Conservation (phyloP, 2,329 filamentous ascomycete genomes). For the Simplicillium sp. region DNA sequence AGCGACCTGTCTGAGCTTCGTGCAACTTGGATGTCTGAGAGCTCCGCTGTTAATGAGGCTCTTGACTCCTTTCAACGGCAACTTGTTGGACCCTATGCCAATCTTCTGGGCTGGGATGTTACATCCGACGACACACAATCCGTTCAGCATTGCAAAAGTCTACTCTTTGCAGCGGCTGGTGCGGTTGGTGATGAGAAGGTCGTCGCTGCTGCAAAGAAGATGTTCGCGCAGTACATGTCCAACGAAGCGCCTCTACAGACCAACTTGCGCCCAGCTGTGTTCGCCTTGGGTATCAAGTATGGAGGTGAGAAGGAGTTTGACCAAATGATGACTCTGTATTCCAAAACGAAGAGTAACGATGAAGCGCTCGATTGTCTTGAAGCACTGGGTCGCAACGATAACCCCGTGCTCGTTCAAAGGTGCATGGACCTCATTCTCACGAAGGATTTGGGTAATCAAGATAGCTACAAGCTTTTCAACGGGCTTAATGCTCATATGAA, state of each 20-base stretch:
- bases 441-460: constrained; percentile 84
- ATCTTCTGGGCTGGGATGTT: constrained; percentile 83
- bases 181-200: constrained; percentile 70
- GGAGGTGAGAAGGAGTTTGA: constrained; percentile 54
- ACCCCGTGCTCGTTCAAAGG: constrained; percentile 70
- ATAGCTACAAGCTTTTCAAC: constrained; percentile 81
- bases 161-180: constrained; percentile 80
- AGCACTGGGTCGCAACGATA: constrained; percentile 67
- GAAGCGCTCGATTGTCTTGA: constrained; percentile 72
- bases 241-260: constrained; percentile 85
- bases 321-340: constrained; percentile 10
- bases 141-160: constrained; percentile 85
- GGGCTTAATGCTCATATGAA: constrained; percentile 68
- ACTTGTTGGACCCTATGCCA: constrained; percentile 68
- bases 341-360: constrained; percentile 45
- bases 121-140: constrained; percentile 78
- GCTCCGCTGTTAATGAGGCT: constrained; percentile 60
- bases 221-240: constrained; percentile 75
- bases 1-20: constrained; percentile 68
- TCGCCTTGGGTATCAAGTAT: constrained; percentile 73
- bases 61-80: constrained; percentile 76
- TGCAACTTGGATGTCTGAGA: constrained; percentile 72
- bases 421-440: constrained; percentile 68
- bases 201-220: constrained; percentile 72
- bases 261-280: constrained; percentile 81